A percentile compares a stretch with the other conserved stretches of the same genome.
Conservation (phyloP, 495 filamentous ascomycete genomes). For the Daldinia grandis region DNA sequence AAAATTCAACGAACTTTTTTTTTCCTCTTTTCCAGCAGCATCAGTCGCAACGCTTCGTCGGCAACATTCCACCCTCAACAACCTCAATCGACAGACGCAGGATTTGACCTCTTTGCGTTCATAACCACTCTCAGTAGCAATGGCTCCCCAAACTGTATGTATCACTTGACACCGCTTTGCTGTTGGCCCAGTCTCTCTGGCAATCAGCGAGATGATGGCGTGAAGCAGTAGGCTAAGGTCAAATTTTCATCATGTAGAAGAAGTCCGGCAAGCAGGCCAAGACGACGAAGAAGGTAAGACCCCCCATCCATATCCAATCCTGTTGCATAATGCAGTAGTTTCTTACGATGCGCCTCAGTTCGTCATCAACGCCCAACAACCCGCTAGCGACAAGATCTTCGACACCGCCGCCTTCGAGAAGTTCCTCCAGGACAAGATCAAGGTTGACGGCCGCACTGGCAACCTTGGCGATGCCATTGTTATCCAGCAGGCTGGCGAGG, state of each 20-base stretch:
- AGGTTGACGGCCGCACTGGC: constrained; percentile 96
- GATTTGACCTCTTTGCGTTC: constrained; percentile 74
- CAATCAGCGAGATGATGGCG: constrained; percentile 56
- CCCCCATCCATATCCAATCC: not conserved
- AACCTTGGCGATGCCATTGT: constrained; percentile 95
- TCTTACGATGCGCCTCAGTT: constrained; percentile 64
- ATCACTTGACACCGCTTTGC: constrained; percentile 81
- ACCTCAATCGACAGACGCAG: constrained; percentile 51
- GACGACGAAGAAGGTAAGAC: constrained; percentile 69
- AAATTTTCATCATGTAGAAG: constrained; percentile 66
- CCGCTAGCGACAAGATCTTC: constrained; percentile 99
- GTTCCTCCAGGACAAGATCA: constrained; percentile 99
- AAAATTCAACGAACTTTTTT: constrained; percentile 41
- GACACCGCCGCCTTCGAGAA: constrained; percentile 98
- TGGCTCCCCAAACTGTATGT: constrained; percentile 80
- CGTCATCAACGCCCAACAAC: constrained; percentile 98
- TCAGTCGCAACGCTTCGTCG: constrained; percentile 21
- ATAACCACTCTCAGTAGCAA: constrained; percentile 52
- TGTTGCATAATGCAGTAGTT: constrained; percentile 11
- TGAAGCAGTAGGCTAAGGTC: constrained; percentile 96
- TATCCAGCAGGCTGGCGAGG: constrained; percentile 90
- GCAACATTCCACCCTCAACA: constrained; percentile 31
- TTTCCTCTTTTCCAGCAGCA: constrained; percentile 11
- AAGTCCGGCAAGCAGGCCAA: constrained; percentile 68
- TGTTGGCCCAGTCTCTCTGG: constrained; percentile 68